Evolutionary conservation across 2,329 filamentous ascomycete species (phyloP), one percentile per base, ranked within the genome.

Genomic region (Sporothrix pallida): DNA sequence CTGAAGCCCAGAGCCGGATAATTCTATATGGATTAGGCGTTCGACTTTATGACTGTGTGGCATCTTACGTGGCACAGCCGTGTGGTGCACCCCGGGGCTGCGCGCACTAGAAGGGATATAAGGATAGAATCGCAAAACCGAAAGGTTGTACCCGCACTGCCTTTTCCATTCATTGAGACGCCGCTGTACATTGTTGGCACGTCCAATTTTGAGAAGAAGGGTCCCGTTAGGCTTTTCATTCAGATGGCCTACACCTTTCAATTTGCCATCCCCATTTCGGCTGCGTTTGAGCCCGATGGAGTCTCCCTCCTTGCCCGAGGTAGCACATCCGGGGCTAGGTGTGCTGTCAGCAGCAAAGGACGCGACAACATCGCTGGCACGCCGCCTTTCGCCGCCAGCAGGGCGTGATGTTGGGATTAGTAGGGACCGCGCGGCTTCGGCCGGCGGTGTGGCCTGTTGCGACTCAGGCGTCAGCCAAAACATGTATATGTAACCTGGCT

Each of bases 401-500:
- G 80, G 81, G 71, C 81, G 82, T 60, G 84, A 79, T 0, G 77
- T 83, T 0, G 89, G 87, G 0, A 85, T 82, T 58, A 91, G 85
- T 68, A 92, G 84, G 12, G 88, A 87, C 9, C 88, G 85, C 23
- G 89, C 87, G 60, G 89, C 84, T 76, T 89, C 90, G 50, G 85
- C 84, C 0, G 90, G 86, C 0, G 89, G 86, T 0, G 86, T 83
- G 0, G 87, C 81, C 0, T 86, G 80, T 8, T 88, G 83, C 1
- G 86, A 87, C 50, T 88, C 85, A 46, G 94, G 90, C 0, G 94
- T 98, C 26, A 98, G 87, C 94, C 95, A 98, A 86, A 98, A 99
- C 82, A 99, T 97, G 86, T 99, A 99, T 77, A 99, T 98, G 83
- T 96, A 99, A 52, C 96, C 96, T 13, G 92, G 86, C 77, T 97